Conservation (phyloP, 148 eudicot species). For the Diospyros kaki region DNA sequence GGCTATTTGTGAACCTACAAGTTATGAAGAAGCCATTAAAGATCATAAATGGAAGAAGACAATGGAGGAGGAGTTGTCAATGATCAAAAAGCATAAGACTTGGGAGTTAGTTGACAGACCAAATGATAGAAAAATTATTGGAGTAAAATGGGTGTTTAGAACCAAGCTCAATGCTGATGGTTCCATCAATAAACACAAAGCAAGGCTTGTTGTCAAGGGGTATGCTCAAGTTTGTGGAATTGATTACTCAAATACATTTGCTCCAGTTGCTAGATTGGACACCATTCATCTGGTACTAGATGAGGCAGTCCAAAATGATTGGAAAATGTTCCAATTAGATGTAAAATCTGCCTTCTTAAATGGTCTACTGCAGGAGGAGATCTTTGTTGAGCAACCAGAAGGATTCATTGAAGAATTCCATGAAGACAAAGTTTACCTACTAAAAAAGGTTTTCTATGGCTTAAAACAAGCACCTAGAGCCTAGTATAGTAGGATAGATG, state of each 20-base stretch:
- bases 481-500: neutral
- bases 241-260: neutral
- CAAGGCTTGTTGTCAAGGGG: neutral
- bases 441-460: neutral
- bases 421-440: neutral
- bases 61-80: slow-evolving; percentile 12
- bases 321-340: neutral
- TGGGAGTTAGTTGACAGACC: slow-evolving; percentile 12
- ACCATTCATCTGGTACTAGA: neutral
- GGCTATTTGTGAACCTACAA: slow-evolving; percentile 7
- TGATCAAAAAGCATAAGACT: slow-evolving; percentile 9
- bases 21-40: neutral
- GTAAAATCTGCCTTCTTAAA: slow-evolving; percentile 5
- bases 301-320: neutral
- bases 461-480: slow-evolving; percentile 2
- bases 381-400: neutral
- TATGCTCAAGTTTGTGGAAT: neutral
- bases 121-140: neutral
- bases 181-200: neutral
- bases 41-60: slow-evolving; percentile 7
- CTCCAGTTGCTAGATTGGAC: neutral
- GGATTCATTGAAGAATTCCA: too few species aligned
- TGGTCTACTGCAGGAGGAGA: neutral
- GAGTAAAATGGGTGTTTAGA: slow-evolving; percentile 20
- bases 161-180: slow-evolving; percentile 14